phyloP scores from a whole-genome alignment of 2,329 filamentous ascomycete species.

The Incumbomyces delicatus region DNA sequence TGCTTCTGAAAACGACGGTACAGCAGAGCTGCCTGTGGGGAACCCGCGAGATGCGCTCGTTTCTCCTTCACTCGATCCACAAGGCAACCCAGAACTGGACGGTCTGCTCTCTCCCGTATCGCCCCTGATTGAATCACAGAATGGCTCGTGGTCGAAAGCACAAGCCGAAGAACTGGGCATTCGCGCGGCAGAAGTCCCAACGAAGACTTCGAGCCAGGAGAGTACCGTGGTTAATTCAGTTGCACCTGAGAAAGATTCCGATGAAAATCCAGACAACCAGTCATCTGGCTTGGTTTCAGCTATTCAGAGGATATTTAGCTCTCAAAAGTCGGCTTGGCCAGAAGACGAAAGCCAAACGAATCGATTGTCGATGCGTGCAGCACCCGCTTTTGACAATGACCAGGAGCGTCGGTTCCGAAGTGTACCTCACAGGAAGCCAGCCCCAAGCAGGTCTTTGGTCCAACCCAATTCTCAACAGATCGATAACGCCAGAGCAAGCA shows the following conservation, averaged over 20 bases:
- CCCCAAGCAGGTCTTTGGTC: neutral
- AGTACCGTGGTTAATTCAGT: neutral
- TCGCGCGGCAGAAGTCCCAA: neutral
- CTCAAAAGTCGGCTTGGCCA: neutral
- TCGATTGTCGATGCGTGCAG: neutral
- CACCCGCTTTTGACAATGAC: neutral
- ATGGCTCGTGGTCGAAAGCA: slow-evolving; percentile 1
- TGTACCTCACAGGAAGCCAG: slow-evolving; percentile 2
- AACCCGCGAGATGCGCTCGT: neutral
- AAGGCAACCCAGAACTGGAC: neutral
- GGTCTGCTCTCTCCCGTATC: slow-evolving; percentile 2
- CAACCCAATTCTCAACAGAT: neutral
- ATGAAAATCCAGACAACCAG: neutral
- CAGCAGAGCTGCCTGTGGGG: slow-evolving; percentile 1
- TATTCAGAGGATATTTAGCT: slow-evolving; percentile 4
- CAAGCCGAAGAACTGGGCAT: slow-evolving; percentile 3
- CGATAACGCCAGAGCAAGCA: neutral
- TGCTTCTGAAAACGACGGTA: slow-evolving; percentile 4
- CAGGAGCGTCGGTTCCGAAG: neutral
- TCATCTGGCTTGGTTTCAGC: slow-evolving; percentile 3
- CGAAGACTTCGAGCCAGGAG: slow-evolving; percentile 1
- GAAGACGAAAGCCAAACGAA: neutral
- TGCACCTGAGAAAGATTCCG: neutral
- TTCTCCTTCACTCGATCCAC: slow-evolving; percentile 4
- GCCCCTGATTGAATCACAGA: neutral